These are phyloP conservation scores for Candida lessepsii DNA, from an alignment of 805 yeast species.

Conservation along the genomic window DNA sequence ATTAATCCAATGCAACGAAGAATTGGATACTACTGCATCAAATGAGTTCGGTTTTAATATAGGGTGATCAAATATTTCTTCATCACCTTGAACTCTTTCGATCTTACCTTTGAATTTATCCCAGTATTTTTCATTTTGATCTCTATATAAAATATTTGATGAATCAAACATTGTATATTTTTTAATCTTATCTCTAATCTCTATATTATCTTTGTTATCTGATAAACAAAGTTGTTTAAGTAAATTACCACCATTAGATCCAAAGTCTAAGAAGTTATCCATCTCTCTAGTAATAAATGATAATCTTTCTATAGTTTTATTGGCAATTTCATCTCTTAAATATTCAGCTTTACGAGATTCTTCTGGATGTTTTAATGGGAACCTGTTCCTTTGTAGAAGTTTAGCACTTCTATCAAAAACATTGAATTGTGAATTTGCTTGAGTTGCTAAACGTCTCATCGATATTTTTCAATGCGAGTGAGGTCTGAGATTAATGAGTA, in stretches of 20 bases:
- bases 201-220: conserved; percentile 41
- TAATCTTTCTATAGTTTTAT: conserved; percentile 69
- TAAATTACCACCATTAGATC: conserved; percentile 69
- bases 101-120: conserved; percentile 42
- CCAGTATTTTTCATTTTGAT: conserved; percentile 43
- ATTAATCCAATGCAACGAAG: conserved; percentile 82
- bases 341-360: conserved; percentile 62
- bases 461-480: background rate
- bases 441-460: conserved; percentile 26
- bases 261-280: conserved; percentile 63
- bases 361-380: conserved; percentile 44
- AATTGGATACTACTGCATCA: conserved; percentile 72
- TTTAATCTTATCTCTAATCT: conserved; percentile 54
- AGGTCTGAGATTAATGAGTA: background rate
- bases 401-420: conserved; percentile 65
- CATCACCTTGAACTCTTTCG: conserved; percentile 60
- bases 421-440: conserved; percentile 29
- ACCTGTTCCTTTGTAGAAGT: conserved; percentile 54
- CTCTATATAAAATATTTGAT: conserved; percentile 53
- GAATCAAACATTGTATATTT: conserved; percentile 68
- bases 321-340: conserved; percentile 70
- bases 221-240: conserved; percentile 39
- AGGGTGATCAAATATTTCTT: conserved; percentile 55
- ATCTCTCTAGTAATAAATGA: conserved; percentile 70
- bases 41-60: conserved; percentile 41